These are phyloP conservation scores for Cladosporium sp. DNA, from an alignment of 2,329 filamentous ascomycete species.

Conservation along the genomic window DNA sequence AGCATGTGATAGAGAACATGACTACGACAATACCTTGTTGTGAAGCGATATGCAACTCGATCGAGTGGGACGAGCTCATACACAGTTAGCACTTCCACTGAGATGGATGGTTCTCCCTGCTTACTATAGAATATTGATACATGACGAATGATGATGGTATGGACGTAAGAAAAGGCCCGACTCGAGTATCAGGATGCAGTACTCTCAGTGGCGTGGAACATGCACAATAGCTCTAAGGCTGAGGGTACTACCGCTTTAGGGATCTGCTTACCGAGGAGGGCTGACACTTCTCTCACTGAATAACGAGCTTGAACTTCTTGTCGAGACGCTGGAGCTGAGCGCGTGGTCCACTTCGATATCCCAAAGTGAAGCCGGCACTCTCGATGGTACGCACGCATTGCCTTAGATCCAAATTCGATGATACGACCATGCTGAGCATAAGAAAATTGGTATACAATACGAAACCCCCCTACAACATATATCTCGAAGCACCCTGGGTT, in stretches of 20 bases:
- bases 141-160: not conserved
- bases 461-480: conserved; percentile 30
- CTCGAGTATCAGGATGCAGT: not conserved
- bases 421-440: not conserved
- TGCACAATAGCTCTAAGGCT: not conserved
- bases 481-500: conserved; percentile 32
- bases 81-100: not conserved
- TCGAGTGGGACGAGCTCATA: not conserved
- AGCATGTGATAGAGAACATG: conserved; percentile 12
- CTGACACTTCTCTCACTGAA: not conserved
- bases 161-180: not conserved
- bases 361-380: not conserved
- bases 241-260: not conserved
- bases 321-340: not conserved
- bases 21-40: not conserved
- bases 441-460: not conserved
- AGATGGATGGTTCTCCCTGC: not conserved
- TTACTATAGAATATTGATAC: not conserved
- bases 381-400: not conserved
- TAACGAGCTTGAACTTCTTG: not conserved
- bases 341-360: not conserved
- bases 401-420: not conserved
- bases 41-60: not conserved
- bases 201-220: not conserved
- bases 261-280: not conserved